Evolutionary conservation across 345 rosid species (phyloP), one percentile per base, ranked within the genome.

Genomic region (Arabidopsis suecica): DNA sequence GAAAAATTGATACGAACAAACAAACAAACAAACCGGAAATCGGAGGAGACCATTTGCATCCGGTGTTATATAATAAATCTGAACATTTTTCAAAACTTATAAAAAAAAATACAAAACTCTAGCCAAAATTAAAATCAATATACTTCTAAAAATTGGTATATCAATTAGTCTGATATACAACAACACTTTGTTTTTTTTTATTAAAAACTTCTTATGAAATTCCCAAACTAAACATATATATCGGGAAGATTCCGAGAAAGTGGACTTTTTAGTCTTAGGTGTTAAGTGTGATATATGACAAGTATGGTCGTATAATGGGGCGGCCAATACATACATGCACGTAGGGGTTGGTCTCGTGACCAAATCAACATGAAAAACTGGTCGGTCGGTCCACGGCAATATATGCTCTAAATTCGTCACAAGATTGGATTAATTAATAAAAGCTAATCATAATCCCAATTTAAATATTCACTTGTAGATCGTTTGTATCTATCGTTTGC

Each of bases 331-430:
- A 74, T 48, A 65, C 4, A 28, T 23, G 25, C 2, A 65, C 44
- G 62, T 58, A 55, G 63, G 38, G 77, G 32, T 73, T 65, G 71
- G 71, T 73, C 13, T 64, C 23, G 5, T 45, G 65, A 74, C 71
- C 48, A 65, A 56, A 65, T 65, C 65, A 74, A 55, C 30, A 25
- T 25, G 49, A 56, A 45, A 6, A 14, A 33, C 5, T 45, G 72
- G 65, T 65, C 78, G 78, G 78, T 56, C 48, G 78, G 51, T 74
- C 8, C 66, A 65, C 72, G 25, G 66, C 66, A 74, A 3, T 12
- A 56, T 57, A 47, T 37, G 38, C 66, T 74, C 41, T 3, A n/a
- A 12, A 7, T 25, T 36, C 50, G 65, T 65, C 50, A 65, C 50
- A 16, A 18, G 36, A 33, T 65, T 47, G n/a, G 12, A 9, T 44